Evolutionary conservation across 305 asterid genomes (phyloP), one percentile per base, ranked within the genome.

Genomic region (Fraxinus platypoda): DNA sequence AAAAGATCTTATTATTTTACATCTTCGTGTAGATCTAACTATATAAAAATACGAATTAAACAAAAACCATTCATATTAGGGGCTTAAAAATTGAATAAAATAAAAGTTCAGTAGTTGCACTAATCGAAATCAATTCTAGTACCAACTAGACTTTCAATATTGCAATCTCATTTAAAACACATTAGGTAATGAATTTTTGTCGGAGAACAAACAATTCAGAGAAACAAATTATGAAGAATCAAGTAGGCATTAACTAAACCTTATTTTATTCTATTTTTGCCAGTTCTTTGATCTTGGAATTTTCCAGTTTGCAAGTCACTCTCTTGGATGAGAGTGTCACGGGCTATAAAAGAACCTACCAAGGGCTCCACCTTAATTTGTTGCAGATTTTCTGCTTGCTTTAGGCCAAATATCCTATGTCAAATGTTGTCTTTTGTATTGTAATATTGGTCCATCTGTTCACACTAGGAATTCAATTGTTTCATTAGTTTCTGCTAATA

Each of bases 321-420:
- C 35, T 12, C 31, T 25, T 68, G 74, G 74, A 68, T 68, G 37
- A 15, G n/a, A 68, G 74, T 68, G 74, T 68, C 74, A 68, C 74
- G 74, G 74, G 74, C 35, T 25, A 68, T 25, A 66, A 8, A 66
- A 26, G 8, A 26, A 26, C 74, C 74, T 9, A 11, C n/a, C 74
- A 66, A 28, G 21, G 74, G 74, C 19, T 23, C 74, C 74, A 68
- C 74, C 74, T 68, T 68, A 26, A 68, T 68, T 26, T 28, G 37
- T 28, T 68, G 74, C 73, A 23, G n/a, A 25, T 57, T 57, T n/a
- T n/a, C 26, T n/a, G 26, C 25, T 57, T 1, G 11, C 68, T 57
- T 57, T n/a, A 57, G 68, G 9, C 37, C 74, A 68, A 68, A 68
- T 26, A 68, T 28, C 37, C 21, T 21, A 25, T 28, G 37, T 28